Percentiles rank a stretch among this genome's conserved stretches.
Evolutionary conservation across 2,329 filamentous ascomycete species (phyloP).

Genomic region (Periglandula ipomoeae): DNA sequence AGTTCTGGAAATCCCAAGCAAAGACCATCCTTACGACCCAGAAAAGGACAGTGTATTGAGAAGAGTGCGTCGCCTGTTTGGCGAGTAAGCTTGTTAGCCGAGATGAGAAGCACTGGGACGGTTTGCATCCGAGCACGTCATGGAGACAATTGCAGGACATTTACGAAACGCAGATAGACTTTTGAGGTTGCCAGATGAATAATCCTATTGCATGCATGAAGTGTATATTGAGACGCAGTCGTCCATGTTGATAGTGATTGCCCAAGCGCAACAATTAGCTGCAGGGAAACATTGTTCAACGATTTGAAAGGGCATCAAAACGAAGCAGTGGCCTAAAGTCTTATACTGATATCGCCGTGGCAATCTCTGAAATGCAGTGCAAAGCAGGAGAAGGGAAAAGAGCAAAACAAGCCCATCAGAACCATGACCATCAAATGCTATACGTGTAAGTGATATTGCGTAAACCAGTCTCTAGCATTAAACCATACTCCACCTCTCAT

Average conservation of each 20-base stretch:
- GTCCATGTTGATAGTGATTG: not conserved
- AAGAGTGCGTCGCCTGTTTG: conserved; percentile 62
- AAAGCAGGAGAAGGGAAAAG: not conserved
- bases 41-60: conserved; percentile 97
- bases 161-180: not conserved
- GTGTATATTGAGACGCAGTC: not conserved
- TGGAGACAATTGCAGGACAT: not conserved
- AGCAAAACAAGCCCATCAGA: not conserved
- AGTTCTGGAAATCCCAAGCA: conserved; percentile 92
- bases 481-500: conserved; percentile 7
- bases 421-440: not conserved
- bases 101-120: not conserved
- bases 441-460: not conserved
- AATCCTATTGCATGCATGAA: not conserved
- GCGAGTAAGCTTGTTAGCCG: conserved; percentile 43
- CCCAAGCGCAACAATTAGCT: not conserved
- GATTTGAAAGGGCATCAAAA: not conserved
- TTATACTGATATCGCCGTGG: not conserved
- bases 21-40: conserved; percentile 97
- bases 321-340: not conserved
- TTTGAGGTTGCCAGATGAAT: not conserved
- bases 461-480: not conserved
- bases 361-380: not conserved
- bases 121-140: not conserved
- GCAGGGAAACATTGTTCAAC: not conserved